Evolutionary conservation across 23 red algal genomes (phyloP).

Genomic region (Agarophyton chilense): DNA sequence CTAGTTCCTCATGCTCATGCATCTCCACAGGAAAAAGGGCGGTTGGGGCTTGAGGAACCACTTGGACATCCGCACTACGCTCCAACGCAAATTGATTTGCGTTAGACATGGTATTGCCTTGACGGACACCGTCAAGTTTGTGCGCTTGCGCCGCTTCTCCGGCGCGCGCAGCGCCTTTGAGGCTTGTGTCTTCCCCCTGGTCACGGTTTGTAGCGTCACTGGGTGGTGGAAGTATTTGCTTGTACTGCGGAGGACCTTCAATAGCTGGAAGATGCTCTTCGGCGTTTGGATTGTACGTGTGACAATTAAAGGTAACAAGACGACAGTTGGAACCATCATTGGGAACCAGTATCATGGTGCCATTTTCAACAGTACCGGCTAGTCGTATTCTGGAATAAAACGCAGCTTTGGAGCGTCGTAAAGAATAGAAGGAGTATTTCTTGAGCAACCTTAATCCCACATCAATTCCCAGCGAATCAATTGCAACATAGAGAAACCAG

Average conservation of each 20-base stretch:
- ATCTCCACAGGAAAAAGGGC: neutral
- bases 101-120: neutral
- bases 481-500: constrained; percentile 66
- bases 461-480: constrained; percentile 29
- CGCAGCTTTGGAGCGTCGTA: constrained; percentile 34
- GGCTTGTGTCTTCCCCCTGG: neutral
- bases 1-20: neutral
- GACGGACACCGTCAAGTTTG: too few species aligned
- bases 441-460: constrained; percentile 36
- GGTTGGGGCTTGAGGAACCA: neutral
- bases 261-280: neutral
- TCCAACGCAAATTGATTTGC: neutral
- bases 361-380: constrained; percentile 19
- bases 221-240: neutral
- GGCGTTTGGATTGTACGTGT: constrained; percentile 7
- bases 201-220: neutral
- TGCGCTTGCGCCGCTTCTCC: neutral
- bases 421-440: constrained; percentile 70
- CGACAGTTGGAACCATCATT: constrained; percentile 63
- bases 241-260: neutral
- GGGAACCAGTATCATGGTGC: constrained; percentile 74
- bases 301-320: constrained; percentile 47
- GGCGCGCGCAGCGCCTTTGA: neutral
- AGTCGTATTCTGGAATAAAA: constrained; percentile 70
- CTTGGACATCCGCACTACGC: neutral